These are phyloP conservation scores for Amphibolis antarctica DNA, from an alignment of 106 monocot genomes.

Conservation along the genomic window DNA sequence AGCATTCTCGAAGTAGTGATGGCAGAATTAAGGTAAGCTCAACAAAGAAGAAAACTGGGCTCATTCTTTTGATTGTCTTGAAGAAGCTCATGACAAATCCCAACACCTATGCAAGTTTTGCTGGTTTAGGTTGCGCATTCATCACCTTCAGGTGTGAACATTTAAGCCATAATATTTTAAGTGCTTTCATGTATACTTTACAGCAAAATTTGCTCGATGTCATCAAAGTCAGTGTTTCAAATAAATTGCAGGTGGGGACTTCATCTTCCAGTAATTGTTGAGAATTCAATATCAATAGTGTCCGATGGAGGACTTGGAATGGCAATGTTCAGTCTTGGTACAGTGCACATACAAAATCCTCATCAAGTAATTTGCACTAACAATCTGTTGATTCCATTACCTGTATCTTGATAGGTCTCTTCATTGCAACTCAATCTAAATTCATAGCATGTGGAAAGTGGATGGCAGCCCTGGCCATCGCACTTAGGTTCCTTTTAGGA, in stretches of 20 bases:
- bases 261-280: conserved; percentile 39
- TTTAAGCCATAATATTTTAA: not conserved
- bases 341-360: too few species aligned
- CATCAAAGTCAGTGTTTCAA: conserved; percentile 1
- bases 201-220: not conserved
- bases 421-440: conserved; percentile 54
- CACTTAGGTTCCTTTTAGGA: conserved; percentile 50
- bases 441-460: conserved; percentile 51
- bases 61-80: conserved; percentile 27
- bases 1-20: conserved; percentile 14
- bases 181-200: not conserved
- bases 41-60: conserved; percentile 9
- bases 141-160: conserved; percentile 50
- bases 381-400: not conserved
- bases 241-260: conserved; percentile 40
- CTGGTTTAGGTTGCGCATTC: conserved; percentile 52
- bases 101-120: conserved; percentile 47
- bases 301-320: conserved; percentile 75
- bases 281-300: conserved; percentile 45
- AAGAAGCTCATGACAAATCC: conserved; percentile 58
- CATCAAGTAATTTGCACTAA: too few species aligned
- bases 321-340: conserved; percentile 92
- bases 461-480: conserved; percentile 35
- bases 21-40: conserved; percentile 8
- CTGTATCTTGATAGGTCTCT: conserved; percentile 38